Conservation (phyloP, 208 protist species). For the Crithidia thermophila region DNA sequence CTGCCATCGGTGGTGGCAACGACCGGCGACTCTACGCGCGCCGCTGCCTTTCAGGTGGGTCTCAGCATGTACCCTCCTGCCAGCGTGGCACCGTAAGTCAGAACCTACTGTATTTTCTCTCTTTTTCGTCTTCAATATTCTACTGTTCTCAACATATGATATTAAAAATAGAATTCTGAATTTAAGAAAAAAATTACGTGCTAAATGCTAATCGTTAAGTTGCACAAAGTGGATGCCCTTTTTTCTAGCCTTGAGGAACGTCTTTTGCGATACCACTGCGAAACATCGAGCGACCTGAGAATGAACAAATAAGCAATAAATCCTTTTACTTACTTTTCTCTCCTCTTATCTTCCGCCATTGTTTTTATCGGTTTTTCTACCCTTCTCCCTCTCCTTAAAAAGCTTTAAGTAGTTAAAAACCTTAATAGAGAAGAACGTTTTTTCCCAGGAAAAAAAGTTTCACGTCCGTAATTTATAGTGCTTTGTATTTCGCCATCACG, state of each 20-base stretch:
- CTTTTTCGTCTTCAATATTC: too few species aligned
- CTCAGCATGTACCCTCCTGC: slow-evolving; percentile 66
- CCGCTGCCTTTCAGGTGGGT: slow-evolving; percentile 57
- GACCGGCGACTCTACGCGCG: slow-evolving; percentile 46
- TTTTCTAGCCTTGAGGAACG: too few species aligned
- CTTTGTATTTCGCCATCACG: too few species aligned
- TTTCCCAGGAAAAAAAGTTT: slow-evolving; percentile 8
- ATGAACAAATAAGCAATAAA: not conserved
- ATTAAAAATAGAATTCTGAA: too few species aligned
- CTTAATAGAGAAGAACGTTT: not conserved
- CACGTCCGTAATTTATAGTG: too few species aligned
- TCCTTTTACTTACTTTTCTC: not conserved
- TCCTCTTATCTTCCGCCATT: not conserved
- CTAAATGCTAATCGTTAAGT: too few species aligned
- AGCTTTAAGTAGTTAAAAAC: slow-evolving; percentile 13
- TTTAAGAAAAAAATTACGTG: too few species aligned
- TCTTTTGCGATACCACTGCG: too few species aligned
- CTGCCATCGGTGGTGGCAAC: slow-evolving; percentile 65
- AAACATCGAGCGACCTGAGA: too few species aligned
- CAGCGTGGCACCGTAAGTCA: slow-evolving; percentile 1
- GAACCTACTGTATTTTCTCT: too few species aligned
- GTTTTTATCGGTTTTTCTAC: not conserved
- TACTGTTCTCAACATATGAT: too few species aligned
- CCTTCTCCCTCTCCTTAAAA: not conserved
- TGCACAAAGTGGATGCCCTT: too few species aligned